These are phyloP conservation scores for Globisporangium mamillatum DNA, from an alignment of 352 stramenopile species.

Conservation along the genomic window DNA sequence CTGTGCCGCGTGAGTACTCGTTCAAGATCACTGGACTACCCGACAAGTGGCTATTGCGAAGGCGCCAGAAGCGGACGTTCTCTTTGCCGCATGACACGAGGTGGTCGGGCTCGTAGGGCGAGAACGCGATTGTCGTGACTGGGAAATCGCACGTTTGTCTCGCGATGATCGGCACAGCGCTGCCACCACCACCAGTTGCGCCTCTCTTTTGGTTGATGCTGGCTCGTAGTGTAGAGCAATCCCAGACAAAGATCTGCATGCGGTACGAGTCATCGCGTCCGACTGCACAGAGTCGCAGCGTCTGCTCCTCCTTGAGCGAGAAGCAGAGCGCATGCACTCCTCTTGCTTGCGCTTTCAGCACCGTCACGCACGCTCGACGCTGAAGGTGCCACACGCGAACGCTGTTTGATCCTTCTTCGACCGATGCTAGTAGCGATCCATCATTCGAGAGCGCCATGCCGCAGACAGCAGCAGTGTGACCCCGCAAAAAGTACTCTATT, in stretches of 20 bases:
- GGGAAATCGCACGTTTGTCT: slow-evolving; percentile 87
- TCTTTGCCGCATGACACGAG: slow-evolving; percentile 89
- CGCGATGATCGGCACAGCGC: slow-evolving; percentile 44
- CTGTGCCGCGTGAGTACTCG: slow-evolving; percentile 82
- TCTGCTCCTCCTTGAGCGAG: slow-evolving; percentile 25
- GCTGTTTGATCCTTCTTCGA: slow-evolving; percentile 24
- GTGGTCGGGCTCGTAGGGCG: slow-evolving; percentile 73
- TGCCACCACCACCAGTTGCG: neutral
- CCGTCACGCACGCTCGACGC: slow-evolving; percentile 34
- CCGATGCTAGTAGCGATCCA: slow-evolving; percentile 39
- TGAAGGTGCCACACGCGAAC: slow-evolving; percentile 59
- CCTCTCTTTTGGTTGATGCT: neutral
- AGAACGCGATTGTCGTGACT: slow-evolving; percentile 73
- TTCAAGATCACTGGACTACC: slow-evolving; percentile 86
- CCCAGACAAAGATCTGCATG: slow-evolving; percentile 77
- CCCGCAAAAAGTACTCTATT: slow-evolving; percentile 37
- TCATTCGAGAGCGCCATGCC: slow-evolving; percentile 45
- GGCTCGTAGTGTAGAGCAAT: slow-evolving; percentile 32
- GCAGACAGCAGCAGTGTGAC: slow-evolving; percentile 32
- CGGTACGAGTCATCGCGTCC: slow-evolving; percentile 60
- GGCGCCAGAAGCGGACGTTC: slow-evolving; percentile 91
- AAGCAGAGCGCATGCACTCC: slow-evolving; percentile 53
- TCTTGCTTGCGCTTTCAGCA: slow-evolving; percentile 49
- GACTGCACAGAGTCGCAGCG: slow-evolving; percentile 47
- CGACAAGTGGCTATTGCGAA: slow-evolving; percentile 61